Evolutionary conservation across 2,329 filamentous ascomycete species (phyloP).

Genomic region (Neonectria punicea): DNA sequence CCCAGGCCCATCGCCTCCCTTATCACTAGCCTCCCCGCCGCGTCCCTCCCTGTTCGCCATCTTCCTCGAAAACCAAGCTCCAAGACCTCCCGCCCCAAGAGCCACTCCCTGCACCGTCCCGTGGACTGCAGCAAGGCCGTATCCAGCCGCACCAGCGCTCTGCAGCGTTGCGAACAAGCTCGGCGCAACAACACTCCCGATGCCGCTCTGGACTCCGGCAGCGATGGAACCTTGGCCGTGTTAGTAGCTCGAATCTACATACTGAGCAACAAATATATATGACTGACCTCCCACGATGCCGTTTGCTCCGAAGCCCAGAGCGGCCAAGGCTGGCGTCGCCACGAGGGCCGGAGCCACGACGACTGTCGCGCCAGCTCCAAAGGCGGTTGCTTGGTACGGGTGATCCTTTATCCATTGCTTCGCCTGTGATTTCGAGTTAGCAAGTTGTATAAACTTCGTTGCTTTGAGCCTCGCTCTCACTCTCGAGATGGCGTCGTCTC

Average conservation of each 20-base stretch:
- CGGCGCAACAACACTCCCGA: slow-evolving; percentile 42
- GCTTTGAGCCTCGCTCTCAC: not conserved
- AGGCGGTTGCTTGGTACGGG: slow-evolving; percentile 2
- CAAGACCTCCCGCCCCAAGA: not conserved
- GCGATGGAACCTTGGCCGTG: slow-evolving; percentile 35
- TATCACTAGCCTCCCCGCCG: not conserved
- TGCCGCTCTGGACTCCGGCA: slow-evolving; percentile 35
- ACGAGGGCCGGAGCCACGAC: slow-evolving; percentile 25
- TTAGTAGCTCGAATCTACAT: not conserved
- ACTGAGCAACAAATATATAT: not conserved
- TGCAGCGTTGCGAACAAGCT: slow-evolving; percentile 46
- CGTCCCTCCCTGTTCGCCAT: not conserved
- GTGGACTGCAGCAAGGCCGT: slow-evolving; percentile 36
- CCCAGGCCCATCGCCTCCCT: not conserved
- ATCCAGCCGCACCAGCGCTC: slow-evolving; percentile 46
- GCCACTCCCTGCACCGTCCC: slow-evolving; percentile 28
- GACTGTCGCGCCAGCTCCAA: slow-evolving; percentile 20
- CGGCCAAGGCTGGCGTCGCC: slow-evolving; percentile 19
- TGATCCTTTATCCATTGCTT: not conserved
- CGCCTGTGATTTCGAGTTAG: not conserved
- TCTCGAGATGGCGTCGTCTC: not conserved
- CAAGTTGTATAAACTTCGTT: not conserved
- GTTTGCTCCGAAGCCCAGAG: slow-evolving; percentile 31
- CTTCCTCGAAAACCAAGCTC: not conserved
- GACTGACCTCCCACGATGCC: slow-evolving; percentile 34